These are phyloP conservation scores for Phaffia tasmanica DNA, from an alignment of 768 basidiomycete species.

Conservation along the genomic window DNA sequence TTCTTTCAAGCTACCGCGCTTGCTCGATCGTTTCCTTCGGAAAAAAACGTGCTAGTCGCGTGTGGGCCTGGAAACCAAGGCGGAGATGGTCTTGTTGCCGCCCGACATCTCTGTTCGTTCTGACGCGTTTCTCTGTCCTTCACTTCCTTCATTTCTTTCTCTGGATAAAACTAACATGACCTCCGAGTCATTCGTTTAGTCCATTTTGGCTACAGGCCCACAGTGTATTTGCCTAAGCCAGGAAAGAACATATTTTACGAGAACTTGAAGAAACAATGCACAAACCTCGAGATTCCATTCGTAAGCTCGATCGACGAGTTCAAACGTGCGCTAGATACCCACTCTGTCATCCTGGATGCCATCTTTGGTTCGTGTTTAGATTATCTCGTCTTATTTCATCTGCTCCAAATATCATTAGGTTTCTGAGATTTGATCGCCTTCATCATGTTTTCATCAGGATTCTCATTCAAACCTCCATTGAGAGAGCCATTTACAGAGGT, in stretches of 20 bases:
- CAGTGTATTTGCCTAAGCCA: slow-evolving; percentile 80
- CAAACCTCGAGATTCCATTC: slow-evolving; percentile 73
- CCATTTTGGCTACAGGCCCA: slow-evolving; percentile 83
- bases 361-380: slow-evolving; percentile 54
- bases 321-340: slow-evolving; percentile 28
- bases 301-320: slow-evolving; percentile 45
- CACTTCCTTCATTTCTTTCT: not conserved
- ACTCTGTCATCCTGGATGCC: slow-evolving; percentile 80
- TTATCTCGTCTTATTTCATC: not conserved
- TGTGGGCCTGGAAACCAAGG: slow-evolving; percentile 71
- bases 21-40: too few species aligned
- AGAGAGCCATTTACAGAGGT: slow-evolving; percentile 75
- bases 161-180: not conserved
- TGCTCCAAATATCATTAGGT: not conserved
- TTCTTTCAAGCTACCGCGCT: too few species aligned
- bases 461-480: slow-evolving; percentile 87
- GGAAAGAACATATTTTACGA: slow-evolving; percentile 33
- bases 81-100: slow-evolving; percentile 93
- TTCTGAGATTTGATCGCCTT: not conserved
- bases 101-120: slow-evolving; percentile 70
- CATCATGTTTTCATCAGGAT: slow-evolving; percentile 42
- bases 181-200: slow-evolving; percentile 41
- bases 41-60: slow-evolving; percentile 70
- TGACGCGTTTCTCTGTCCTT: not conserved
- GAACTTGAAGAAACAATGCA: slow-evolving; percentile 75